These are phyloP conservation scores for Cordyceps pruinosa DNA, from an alignment of 2,329 filamentous ascomycete genomes.

Conservation along the genomic window DNA sequence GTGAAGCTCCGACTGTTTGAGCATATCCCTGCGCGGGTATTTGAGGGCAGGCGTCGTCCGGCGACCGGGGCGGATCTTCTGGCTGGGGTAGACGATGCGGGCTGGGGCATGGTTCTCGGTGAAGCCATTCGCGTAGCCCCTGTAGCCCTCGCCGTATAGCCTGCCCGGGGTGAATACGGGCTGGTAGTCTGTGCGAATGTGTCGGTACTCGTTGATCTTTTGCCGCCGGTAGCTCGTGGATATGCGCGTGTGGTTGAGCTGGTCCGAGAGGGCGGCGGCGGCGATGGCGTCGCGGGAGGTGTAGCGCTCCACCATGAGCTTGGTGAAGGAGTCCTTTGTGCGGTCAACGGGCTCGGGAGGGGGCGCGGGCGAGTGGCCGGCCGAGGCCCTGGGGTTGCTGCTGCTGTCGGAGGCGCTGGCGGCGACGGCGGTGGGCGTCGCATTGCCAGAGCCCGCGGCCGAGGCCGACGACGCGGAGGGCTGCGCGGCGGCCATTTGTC, in stretches of 20 bases:
- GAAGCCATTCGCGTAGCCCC: conserved; percentile 79
- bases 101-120: conserved; percentile 65
- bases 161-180: conserved; percentile 48
- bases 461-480: conserved; percentile 29
- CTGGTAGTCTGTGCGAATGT: conserved; percentile 49
- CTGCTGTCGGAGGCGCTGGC: conserved; percentile 20
- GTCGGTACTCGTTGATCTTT: conserved; percentile 64
- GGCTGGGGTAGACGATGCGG: conserved; percentile 70
- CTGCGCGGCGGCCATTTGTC: conserved; percentile 37
- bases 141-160: conserved; percentile 70
- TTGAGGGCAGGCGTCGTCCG: conserved; percentile 67
- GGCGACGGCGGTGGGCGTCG: conserved; percentile 21
- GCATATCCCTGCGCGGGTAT: conserved; percentile 71
- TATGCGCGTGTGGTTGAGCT: conserved; percentile 47
- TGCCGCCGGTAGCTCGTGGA: conserved; percentile 57
- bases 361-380: conserved; percentile 13
- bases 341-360: conserved; percentile 34
- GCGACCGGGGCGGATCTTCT: conserved; percentile 70
- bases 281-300: conserved; percentile 48
- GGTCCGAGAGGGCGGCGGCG: conserved; percentile 43
- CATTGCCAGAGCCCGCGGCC: conserved; percentile 26
- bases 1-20: conserved; percentile 78
- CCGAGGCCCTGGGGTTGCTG: conserved; percentile 18
- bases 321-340: conserved; percentile 50
- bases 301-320: conserved; percentile 47